These are phyloP conservation scores for Diaporthe capsici DNA, from an alignment of 2,329 filamentous ascomycete species.

Conservation along the genomic window DNA sequence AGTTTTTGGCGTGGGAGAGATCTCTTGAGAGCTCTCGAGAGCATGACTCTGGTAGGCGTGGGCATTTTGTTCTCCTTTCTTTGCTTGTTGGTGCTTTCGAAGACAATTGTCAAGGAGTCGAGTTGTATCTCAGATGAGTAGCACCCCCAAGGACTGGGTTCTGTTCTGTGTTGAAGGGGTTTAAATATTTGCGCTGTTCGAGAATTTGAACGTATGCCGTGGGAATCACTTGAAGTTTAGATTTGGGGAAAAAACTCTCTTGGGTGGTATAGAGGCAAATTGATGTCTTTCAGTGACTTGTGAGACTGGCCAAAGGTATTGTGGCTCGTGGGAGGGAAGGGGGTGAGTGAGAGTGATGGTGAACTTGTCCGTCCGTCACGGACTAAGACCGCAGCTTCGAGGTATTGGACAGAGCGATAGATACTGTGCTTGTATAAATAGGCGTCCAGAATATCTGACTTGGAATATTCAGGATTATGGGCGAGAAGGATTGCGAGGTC, in stretches of 20 bases:
- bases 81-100: no score
- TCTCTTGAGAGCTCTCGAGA: neutral
- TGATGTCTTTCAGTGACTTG: neutral
- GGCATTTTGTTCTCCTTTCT: neutral
- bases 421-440: neutral
- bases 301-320: neutral
- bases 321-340: neutral
- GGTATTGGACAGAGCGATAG: neutral
- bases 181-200: no score
- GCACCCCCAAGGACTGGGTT: neutral
- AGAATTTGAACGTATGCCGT: neutral
- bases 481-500: neutral
- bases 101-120: neutral
- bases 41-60: neutral
- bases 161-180: neutral
- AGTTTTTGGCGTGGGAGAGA: neutral
- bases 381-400: no score
- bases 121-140: neutral
- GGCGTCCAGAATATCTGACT: no score
- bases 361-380: neutral
- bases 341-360: no score
- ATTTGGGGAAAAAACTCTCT: neutral
- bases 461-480: no score
- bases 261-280: neutral
- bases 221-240: neutral